These are phyloP conservation scores for Anaeromyces robustus DNA, from an alignment of 192 early-diverging fungal genomes.

Conservation along the genomic window DNA sequence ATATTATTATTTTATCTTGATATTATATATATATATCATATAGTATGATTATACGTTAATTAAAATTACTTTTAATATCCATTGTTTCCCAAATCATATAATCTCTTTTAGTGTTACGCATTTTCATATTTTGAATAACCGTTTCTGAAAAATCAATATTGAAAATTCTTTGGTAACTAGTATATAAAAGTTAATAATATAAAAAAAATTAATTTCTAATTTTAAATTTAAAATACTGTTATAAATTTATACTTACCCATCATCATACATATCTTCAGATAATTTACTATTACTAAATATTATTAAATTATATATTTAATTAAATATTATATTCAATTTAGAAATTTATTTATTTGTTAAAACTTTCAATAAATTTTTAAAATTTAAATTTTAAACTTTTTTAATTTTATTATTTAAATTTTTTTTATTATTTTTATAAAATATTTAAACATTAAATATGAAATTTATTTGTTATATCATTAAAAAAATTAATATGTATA, in stretches of 20 bases:
- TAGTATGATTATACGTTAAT: too few relatives aligned
- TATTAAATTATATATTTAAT: too few relatives aligned
- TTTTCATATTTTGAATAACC: slow-evolving; percentile 63
- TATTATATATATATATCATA: too few relatives aligned
- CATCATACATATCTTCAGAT: slow-evolving; percentile 62
- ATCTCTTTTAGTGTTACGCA: slow-evolving; percentile 21
- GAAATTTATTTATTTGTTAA: too few relatives aligned
- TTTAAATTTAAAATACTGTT: slow-evolving; percentile 7
- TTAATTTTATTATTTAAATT: too few relatives aligned
- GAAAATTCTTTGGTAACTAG: slow-evolving; percentile 5
- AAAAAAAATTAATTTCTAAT: slow-evolving; percentile 5
- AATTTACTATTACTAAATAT: slow-evolving; percentile 11
- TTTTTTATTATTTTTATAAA: too few relatives aligned
- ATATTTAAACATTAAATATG: too few relatives aligned
- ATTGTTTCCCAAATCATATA: slow-evolving; percentile 39
- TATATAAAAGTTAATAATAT: neutral
- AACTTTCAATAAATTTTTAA: too few relatives aligned
- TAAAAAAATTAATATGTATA: slow-evolving; percentile 16
- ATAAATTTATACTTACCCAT: slow-evolving; percentile 49
- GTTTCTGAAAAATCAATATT: slow-evolving; percentile 69
- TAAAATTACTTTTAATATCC: slow-evolving; percentile 36
- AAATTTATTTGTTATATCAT: neutral
- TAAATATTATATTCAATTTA: too few relatives aligned
- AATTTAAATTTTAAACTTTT: too few relatives aligned
- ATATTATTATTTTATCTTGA: too few relatives aligned